A percentile compares a stretch with the other conserved stretches of the same genome.
phyloP scores from a whole-genome alignment of 768 basidiomycete genomes.

The Amanita fuliginea region DNA sequence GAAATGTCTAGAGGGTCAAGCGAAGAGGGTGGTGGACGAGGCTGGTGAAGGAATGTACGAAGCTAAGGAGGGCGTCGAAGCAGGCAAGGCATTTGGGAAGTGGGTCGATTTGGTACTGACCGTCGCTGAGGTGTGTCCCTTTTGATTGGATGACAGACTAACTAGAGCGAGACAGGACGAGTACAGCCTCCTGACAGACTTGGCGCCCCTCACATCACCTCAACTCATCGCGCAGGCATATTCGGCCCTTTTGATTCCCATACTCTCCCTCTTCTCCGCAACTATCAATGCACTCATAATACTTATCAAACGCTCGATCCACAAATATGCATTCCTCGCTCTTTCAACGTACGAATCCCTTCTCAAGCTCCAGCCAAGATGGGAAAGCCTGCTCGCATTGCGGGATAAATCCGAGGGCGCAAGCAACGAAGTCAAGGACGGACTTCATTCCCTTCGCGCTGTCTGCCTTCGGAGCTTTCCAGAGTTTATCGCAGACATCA shows the following conservation, averaged over 20 bases:
- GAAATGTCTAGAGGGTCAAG: slow-evolving; percentile 65
- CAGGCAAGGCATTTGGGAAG: slow-evolving; percentile 60
- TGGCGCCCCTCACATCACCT: slow-evolving; percentile 47
- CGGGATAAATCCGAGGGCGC: slow-evolving; percentile 34
- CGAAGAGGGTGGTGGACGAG: slow-evolving; percentile 50
- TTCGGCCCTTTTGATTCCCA: slow-evolving; percentile 48
- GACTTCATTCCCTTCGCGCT: slow-evolving; percentile 47
- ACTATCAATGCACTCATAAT: slow-evolving; percentile 51
- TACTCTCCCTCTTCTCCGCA: slow-evolving; percentile 54
- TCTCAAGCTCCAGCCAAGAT: slow-evolving; percentile 42
- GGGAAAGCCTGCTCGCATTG: slow-evolving; percentile 53
- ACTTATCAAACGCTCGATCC: slow-evolving; percentile 67
- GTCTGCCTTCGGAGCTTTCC: slow-evolving; percentile 77
- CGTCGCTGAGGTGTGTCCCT: slow-evolving; percentile 36
- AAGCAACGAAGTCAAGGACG: slow-evolving; percentile 64
- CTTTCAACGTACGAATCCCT: slow-evolving; percentile 58
- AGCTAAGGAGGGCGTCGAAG: slow-evolving; percentile 48
- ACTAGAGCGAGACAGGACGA: slow-evolving; percentile 32
- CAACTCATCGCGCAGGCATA: slow-evolving; percentile 47
- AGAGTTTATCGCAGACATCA: slow-evolving; percentile 72
- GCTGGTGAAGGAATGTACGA: slow-evolving; percentile 29
- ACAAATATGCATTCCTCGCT: slow-evolving; percentile 72
- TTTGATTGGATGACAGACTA: no score
- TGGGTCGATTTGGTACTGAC: slow-evolving; percentile 59
- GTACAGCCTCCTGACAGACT: slow-evolving; percentile 49